Conservation (phyloP, 2,329 filamentous ascomycete genomes). For the Fusarium hainanense region DNA sequence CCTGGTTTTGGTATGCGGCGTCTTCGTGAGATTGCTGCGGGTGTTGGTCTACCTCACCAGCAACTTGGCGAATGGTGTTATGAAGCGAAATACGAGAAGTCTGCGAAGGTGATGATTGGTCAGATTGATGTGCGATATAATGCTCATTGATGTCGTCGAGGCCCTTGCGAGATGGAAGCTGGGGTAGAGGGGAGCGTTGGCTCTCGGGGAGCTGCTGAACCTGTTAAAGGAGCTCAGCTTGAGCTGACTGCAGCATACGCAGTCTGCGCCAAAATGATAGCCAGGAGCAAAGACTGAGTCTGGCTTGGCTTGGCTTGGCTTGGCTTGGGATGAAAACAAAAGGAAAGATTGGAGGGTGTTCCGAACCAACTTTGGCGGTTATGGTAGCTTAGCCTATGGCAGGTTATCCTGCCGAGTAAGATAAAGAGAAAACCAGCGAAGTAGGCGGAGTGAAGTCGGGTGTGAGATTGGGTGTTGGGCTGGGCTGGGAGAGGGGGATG, state of each 20-base stretch:
- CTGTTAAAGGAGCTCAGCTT: constrained; percentile 39
- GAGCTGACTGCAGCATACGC: constrained; percentile 20
- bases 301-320: constrained; percentile 26
- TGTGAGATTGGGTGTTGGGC: constrained; percentile 27
- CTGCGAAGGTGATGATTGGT: constrained; percentile 55
- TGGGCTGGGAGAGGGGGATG: constrained; percentile 28
- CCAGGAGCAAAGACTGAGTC: constrained; percentile 32
- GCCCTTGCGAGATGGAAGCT: constrained; percentile 60
- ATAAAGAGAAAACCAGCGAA: constrained; percentile 1
- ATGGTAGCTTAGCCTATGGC: constrained; percentile 36
- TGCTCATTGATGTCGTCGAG: constrained; percentile 56
- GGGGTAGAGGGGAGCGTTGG: constrained; percentile 49
- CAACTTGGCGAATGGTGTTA: constrained; percentile 62
- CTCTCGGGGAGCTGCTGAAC: constrained; percentile 48
- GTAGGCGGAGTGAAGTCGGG: constrained; percentile 29
- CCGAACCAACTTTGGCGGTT: constrained; percentile 30
- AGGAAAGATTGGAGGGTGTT: constrained; percentile 39
- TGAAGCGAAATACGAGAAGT: constrained; percentile 51
- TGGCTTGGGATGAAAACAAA: constrained; percentile 40
- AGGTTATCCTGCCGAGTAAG: constrained; percentile 20
- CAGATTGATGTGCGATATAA: constrained; percentile 53
- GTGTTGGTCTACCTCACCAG: constrained; percentile 57
- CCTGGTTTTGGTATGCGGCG: constrained; percentile 54
- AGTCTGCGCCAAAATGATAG: constrained; percentile 35
- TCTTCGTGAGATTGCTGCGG: constrained; percentile 59